Percentiles rank a stretch among this genome's conserved stretches.
Evolutionary conservation across 2,329 filamentous ascomycete genomes (phyloP).

Genomic region (Chaetomiaceae sp.): DNA sequence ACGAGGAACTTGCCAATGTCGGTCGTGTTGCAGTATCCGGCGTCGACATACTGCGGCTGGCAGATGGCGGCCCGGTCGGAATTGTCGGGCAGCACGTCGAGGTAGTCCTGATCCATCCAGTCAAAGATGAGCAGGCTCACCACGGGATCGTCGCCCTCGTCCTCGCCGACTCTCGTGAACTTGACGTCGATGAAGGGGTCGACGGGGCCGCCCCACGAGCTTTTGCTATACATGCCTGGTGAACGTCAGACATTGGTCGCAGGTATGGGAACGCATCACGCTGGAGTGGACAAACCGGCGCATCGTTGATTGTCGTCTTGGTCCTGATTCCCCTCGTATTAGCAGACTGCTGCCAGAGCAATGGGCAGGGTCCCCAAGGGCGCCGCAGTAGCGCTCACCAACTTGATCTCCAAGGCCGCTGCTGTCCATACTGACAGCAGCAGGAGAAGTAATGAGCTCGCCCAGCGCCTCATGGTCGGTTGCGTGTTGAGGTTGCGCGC

Average conservation of each 20-base stretch:
- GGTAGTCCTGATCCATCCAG: slow-evolving; percentile 77
- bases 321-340: slow-evolving; percentile 47
- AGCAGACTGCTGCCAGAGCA: not conserved
- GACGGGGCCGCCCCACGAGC: slow-evolving; percentile 78
- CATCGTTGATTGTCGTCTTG: slow-evolving; percentile 77
- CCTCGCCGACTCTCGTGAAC: slow-evolving; percentile 50
- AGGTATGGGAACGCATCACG: not conserved
- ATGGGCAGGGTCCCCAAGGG: no score
- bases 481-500: not conserved
- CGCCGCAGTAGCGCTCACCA: slow-evolving; percentile 41
- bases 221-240: slow-evolving; percentile 86
- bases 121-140: slow-evolving; percentile 90
- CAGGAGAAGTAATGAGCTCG: slow-evolving; percentile 46
- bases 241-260: slow-evolving; percentile 19
- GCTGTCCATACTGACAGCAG: slow-evolving; percentile 51
- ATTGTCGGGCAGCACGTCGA: slow-evolving; percentile 61
- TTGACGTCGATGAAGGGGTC: slow-evolving; percentile 87
- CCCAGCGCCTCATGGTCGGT: slow-evolving; percentile 49
- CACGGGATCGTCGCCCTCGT: slow-evolving; percentile 63
- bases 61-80: slow-evolving; percentile 60
- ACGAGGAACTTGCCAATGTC: slow-evolving; percentile 83
- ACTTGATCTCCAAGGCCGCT: slow-evolving; percentile 52
- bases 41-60: slow-evolving; percentile 62
- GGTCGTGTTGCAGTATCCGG: slow-evolving; percentile 67
- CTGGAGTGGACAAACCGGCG: slow-evolving; percentile 42